These are phyloP conservation scores for Venturia effusa DNA, from an alignment of 2,329 filamentous ascomycete species.

Conservation along the genomic window DNA sequence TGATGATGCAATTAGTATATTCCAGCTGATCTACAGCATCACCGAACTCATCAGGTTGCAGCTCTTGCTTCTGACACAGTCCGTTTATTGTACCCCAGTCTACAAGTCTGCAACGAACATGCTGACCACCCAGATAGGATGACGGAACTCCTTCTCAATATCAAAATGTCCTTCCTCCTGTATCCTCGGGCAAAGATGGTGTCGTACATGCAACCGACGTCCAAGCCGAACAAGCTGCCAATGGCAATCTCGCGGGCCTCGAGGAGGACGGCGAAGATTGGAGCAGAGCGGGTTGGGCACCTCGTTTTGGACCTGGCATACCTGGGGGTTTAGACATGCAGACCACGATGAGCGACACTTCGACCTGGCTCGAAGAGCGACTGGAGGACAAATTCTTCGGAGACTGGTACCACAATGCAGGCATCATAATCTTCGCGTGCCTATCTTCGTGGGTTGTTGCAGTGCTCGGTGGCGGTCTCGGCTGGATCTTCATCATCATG, in stretches of 20 bases:
- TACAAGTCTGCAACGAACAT: slow-evolving; percentile 27
- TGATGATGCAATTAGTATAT: neutral
- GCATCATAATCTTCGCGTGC: slow-evolving; percentile 87
- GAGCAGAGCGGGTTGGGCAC: slow-evolving; percentile 70
- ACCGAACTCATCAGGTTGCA: slow-evolving; percentile 32
- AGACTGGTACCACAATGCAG: slow-evolving; percentile 98
- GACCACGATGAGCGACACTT: slow-evolving; percentile 67
- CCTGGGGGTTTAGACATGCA: slow-evolving; percentile 44
- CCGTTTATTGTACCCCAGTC: neutral
- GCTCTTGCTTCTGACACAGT: slow-evolving; percentile 65
- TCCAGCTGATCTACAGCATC: slow-evolving; percentile 1
- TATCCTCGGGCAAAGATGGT: slow-evolving; percentile 50
- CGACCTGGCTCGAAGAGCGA: slow-evolving; percentile 74
- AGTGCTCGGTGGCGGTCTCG: slow-evolving; percentile 78
- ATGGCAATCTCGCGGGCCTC: slow-evolving; percentile 41
- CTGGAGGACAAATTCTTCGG: slow-evolving; percentile 86
- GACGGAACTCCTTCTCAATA: slow-evolving; percentile 59
- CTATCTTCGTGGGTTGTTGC: slow-evolving; percentile 84
- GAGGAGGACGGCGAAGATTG: slow-evolving; percentile 42
- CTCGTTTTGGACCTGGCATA: slow-evolving; percentile 58
- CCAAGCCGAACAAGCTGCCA: slow-evolving; percentile 38
- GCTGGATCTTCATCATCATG: slow-evolving; percentile 91
- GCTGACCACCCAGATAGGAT: slow-evolving; percentile 30
- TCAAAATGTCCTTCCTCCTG: slow-evolving; percentile 70
- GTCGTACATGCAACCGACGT: slow-evolving; percentile 44